Evolutionary conservation across 495 filamentous ascomycete species (phyloP).

Genomic region (Tricharina praecox): DNA sequence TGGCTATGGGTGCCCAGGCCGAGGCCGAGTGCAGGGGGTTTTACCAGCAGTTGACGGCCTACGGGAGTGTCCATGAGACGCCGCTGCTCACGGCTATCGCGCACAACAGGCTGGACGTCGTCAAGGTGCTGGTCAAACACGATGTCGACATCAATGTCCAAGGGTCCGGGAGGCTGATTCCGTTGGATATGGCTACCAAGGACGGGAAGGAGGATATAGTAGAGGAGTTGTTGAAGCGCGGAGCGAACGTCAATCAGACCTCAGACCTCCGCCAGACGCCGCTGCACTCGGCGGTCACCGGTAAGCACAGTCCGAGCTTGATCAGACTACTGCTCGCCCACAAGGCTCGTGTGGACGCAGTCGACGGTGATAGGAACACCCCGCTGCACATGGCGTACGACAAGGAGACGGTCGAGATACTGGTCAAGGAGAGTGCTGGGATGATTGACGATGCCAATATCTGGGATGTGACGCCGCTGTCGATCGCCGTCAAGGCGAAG

Average conservation of each 20-base stretch:
- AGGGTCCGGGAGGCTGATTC: constrained; percentile 16
- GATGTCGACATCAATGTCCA: constrained; percentile 5
- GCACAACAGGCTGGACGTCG: not conserved
- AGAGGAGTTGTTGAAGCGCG: constrained; percentile 19
- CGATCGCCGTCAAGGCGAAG: not conserved
- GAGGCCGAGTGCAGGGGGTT: not conserved
- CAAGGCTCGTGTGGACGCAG: constrained; percentile 27
- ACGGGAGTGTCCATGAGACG: not conserved
- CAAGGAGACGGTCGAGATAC: not conserved
- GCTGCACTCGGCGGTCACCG: constrained; percentile 12
- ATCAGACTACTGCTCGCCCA: constrained; percentile 27
- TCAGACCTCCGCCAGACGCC: constrained; percentile 27
- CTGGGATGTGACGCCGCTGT: not conserved
- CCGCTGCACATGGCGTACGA: constrained; percentile 30
- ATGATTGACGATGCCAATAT: not conserved
- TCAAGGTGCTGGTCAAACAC: not conserved
- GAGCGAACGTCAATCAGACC: constrained; percentile 25
- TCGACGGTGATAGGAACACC: constrained; percentile 27
- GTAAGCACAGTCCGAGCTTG: constrained; percentile 26
- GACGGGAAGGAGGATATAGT: constrained; percentile 27
- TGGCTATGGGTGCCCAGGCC: not conserved
- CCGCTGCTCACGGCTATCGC: not conserved
- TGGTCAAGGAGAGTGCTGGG: not conserved
- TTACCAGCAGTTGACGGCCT: not conserved
- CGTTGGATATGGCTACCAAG: constrained; percentile 28